These are phyloP conservation scores for Chlorophyllum brunneum DNA, from an alignment of 768 basidiomycete genomes.

Conservation along the genomic window DNA sequence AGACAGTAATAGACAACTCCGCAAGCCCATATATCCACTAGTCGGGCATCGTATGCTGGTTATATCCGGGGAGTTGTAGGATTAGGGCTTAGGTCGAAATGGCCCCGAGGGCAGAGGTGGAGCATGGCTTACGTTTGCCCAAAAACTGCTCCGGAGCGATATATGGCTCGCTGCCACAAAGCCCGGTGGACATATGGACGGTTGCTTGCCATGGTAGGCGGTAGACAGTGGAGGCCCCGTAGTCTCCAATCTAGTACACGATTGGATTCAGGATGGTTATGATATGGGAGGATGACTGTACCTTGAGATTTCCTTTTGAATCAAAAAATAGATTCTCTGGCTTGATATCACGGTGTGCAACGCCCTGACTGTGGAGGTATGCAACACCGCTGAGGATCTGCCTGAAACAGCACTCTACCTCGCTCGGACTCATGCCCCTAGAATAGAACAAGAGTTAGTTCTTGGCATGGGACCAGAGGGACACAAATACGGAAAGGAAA, in stretches of 20 bases:
- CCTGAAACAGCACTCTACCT: conserved; percentile 97
- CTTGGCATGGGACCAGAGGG: conserved; percentile 4
- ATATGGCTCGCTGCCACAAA: conserved; percentile 98
- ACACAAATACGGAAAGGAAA: neutral
- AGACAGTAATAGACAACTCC: conserved; percentile 98
- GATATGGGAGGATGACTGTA: conserved; percentile 27
- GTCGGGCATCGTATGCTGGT: conserved; percentile 93
- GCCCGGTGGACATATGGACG: conserved; percentile 93
- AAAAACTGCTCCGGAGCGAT: conserved; percentile 98
- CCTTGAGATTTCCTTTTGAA: conserved; percentile 89
- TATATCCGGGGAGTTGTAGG: neutral
- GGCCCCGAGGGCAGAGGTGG: neutral
- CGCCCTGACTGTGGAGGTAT: conserved; percentile 94
- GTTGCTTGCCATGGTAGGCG: conserved; percentile 97
- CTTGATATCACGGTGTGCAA: conserved; percentile 97
- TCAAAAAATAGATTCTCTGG: conserved; percentile 98
- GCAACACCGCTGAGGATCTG: conserved; percentile 86
- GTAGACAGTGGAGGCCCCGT: conserved; percentile 98
- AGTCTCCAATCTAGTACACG: conserved; percentile 82
- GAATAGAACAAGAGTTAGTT: conserved; percentile 5
- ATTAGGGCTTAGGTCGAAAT: too few species aligned
- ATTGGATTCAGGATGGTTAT: neutral
- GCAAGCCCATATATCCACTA: conserved; percentile 97
- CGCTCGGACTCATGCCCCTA: conserved; percentile 75
- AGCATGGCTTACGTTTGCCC: conserved; percentile 80